Evolutionary conservation across 371 early-diverging fungal species (phyloP).

Genomic region (Haplosporangium sp.): DNA sequence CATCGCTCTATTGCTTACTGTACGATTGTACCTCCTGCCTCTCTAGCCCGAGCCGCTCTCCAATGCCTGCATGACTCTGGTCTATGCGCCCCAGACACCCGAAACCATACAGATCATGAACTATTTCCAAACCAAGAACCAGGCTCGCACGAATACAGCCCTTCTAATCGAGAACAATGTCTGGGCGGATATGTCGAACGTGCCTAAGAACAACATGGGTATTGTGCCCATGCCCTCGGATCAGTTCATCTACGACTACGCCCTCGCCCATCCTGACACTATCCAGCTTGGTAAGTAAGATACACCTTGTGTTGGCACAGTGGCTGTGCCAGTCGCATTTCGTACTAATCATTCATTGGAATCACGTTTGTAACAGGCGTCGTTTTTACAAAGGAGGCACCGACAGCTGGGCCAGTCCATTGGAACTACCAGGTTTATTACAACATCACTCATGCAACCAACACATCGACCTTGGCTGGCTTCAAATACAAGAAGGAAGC

Average conservation of each 20-base stretch:
- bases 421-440: slow-evolving; percentile 76
- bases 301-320: too few relatives aligned
- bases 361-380: slow-evolving; percentile 28
- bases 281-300: slow-evolving; percentile 64
- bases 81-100: slow-evolving; percentile 64
- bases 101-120: slow-evolving; percentile 60
- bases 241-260: slow-evolving; percentile 72
- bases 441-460: slow-evolving; percentile 66
- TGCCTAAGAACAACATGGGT: slow-evolving; percentile 59
- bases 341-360: not conserved
- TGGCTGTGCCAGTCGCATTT: not conserved
- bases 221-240: slow-evolving; percentile 66
- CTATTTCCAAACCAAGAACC: slow-evolving; percentile 46
- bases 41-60: slow-evolving; percentile 35
- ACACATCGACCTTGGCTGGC: slow-evolving; percentile 54
- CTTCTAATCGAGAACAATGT: slow-evolving; percentile 24
- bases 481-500: slow-evolving; percentile 44
- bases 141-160: slow-evolving; percentile 25
- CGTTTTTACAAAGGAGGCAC: slow-evolving; percentile 42
- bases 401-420: slow-evolving; percentile 49
- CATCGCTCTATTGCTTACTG: not conserved
- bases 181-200: slow-evolving; percentile 38
- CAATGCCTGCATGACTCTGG: slow-evolving; percentile 69
- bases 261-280: slow-evolving; percentile 71
- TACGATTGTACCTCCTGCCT: not conserved